Percentiles rank a stretch among this genome's conserved stretches.
Evolutionary conservation across 2,329 filamentous ascomycete genomes (phyloP).

Genomic region (Penicillium sp.): DNA sequence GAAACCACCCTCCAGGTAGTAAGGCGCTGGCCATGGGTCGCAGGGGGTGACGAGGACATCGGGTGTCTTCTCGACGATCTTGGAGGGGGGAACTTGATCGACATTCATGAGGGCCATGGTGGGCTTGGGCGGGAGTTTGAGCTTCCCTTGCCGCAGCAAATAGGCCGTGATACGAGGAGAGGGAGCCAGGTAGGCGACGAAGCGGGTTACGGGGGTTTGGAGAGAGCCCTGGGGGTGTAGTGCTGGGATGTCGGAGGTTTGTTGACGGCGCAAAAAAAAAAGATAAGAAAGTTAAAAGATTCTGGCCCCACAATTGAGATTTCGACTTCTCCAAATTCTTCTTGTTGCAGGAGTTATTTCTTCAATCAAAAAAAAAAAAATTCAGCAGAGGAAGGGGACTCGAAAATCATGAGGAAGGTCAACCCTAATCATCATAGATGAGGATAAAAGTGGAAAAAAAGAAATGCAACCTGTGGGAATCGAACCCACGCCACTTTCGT

Average conservation of each 20-base stretch:
- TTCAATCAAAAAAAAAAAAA: background rate
- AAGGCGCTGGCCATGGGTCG: conserved; percentile 60
- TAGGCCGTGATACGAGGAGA: conserved; percentile 41
- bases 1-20: conserved; percentile 77
- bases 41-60: conserved; percentile 34
- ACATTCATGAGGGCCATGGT: conserved; percentile 39
- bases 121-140: conserved; percentile 30
- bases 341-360: too few species aligned
- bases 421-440: too few species aligned
- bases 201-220: background rate
- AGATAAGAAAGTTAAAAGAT: background rate
- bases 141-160: conserved; percentile 37
- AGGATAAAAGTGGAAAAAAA: background rate
- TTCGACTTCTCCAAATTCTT: too few species aligned
- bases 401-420: too few species aligned
- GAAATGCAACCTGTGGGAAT: conserved; percentile 7
- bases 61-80: conserved; percentile 26
- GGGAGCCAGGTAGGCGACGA: conserved; percentile 31
- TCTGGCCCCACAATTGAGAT: background rate
- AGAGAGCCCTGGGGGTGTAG: background rate
- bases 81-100: conserved; percentile 30
- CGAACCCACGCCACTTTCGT: conserved; percentile 11
- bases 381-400: background rate
- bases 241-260: too few species aligned
- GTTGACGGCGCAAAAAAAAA: background rate